Evolutionary conservation across 2,329 filamentous ascomycete genomes (phyloP), one percentile per base, ranked within the genome.

Genomic region (Beauveria rudraprayagi): DNA sequence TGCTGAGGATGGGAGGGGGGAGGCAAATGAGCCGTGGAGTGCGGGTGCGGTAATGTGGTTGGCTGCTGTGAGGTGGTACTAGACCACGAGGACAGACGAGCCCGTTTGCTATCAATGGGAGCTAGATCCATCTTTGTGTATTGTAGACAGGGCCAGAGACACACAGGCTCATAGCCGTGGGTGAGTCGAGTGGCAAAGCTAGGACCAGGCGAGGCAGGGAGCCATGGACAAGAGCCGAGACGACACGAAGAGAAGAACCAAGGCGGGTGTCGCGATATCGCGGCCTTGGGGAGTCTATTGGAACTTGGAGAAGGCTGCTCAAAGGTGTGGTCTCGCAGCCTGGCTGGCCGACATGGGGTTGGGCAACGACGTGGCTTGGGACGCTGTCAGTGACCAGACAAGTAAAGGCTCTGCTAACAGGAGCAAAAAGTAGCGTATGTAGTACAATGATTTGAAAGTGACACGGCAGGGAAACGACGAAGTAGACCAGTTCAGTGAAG

Each of bases 41-140:
- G 64, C 63, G 66, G 63, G 56, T 62, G 59, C 34, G 63, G 63
- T 40, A 62, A 44, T 10, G 61, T 44, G 52, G 56, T 53, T 46
- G 56, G 56, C 44, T 62, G 61, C 26, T 53, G 74, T 65, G 70
- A 72, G 69, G 72, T 72, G 68, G 75, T 73, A 62, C 68, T 75
- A 69, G 76, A 72, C 74, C 76, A 76, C 70, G 73, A 67, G 46
- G 69, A 28, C 65, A 81, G 73, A 73, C 80, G 80, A 69, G 78
- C 77, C 69, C 80, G 79, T 74, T 83, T 83, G 68, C 71, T 72
- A 67, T 82, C 79, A 67, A 78, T 78, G 69, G 70, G 75, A 69
- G 75, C 78, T 74, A 73, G 73, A 72, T 83, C 80, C 81, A 83
- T 83, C 75, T 72, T 78, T 73, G 76, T 52, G 51, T 56, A 51